Evolutionary conservation across 1,139 yeast genomes (phyloP), one percentile per base, ranked within the genome.

Genomic region (Hyphopichia wangnamkhiaoensis): DNA sequence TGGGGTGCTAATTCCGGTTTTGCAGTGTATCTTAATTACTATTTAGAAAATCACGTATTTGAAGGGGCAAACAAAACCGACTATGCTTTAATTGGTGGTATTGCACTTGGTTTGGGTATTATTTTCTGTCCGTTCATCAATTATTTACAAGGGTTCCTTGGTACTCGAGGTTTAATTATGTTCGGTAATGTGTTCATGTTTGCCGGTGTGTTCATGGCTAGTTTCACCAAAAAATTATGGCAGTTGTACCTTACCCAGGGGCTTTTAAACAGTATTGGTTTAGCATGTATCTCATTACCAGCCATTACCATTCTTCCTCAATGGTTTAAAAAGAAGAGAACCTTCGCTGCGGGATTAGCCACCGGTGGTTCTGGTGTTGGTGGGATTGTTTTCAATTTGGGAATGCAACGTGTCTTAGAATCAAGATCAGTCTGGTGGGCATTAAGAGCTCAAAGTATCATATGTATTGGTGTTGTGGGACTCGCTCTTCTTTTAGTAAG

Each of bases 301-400:
- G 50, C 80, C 1, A 64, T 73, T 16, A 66, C 79, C 2, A 44
- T 71, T 6, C 61, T 82, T 10, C 86, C 88, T 0, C 75, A 74
- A 36, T 84, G 86, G 83, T 83, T 83, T 55, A 57, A 73, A 39
- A 72, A 73, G 48, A 74, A 63, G 46, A 67, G 87, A 46, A 76
- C 82, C 1, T 61, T 79, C 16, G 84, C 87, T 1, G 63, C 73
- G 44, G 84, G 84, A 7, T 50, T 79, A 12, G 69, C 78, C 3
- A 59, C 77, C 12, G 61, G 77, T 3, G 87, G 86, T 4, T 73
- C 81, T 3, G 87, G 59, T 5, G 29, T 39, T 16, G 52, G 53
- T 4, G 53, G 54, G 1, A 17, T 34, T n/a, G 50, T 21, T 47
- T 61, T 53, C 48, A 58, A 56, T 37, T 49, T 64, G 45, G 67